These are phyloP conservation scores for Forsythia viridissima DNA, from an alignment of 257 asterid genomes.

Conservation along the genomic window DNA sequence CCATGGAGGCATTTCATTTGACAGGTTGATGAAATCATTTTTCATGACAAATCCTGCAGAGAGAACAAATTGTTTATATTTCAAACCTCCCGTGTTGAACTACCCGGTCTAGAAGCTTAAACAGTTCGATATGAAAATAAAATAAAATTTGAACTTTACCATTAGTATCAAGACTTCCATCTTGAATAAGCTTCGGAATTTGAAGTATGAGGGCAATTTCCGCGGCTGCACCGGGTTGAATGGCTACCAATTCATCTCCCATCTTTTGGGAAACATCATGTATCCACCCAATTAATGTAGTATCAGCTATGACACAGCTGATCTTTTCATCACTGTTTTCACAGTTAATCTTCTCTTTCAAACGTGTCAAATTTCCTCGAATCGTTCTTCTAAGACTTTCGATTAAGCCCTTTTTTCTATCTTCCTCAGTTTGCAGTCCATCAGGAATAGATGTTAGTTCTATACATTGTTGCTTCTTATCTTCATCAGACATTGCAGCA, in stretches of 20 bases:
- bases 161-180: conserved; percentile 13
- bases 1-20: conserved; percentile 26
- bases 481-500: background rate
- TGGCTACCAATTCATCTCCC: conserved; percentile 27
- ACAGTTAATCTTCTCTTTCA: background rate
- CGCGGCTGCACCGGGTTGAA: conserved; percentile 29
- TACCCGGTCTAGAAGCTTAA: no score
- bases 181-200: conserved; percentile 27
- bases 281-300: conserved; percentile 30
- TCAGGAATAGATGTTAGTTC: conserved; percentile 7
- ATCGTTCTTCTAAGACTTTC: background rate
- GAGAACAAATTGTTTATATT: background rate
- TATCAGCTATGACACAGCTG: conserved; percentile 38
- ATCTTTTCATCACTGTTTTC: conserved; percentile 23
- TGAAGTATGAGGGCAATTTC: conserved; percentile 14
- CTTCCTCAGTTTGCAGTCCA: conserved; percentile 9
- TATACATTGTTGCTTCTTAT: background rate
- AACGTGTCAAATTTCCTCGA: background rate
- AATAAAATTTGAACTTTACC: conserved; percentile 13
- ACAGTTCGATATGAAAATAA: background rate
- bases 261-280: conserved; percentile 25
- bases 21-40: conserved; percentile 24
- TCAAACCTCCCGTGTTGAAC: no score
- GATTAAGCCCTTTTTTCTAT: background rate
- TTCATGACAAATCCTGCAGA: conserved; percentile 29